Percentiles rank a stretch among this genome's conserved stretches.
These are phyloP conservation scores for Elongisporangium prolatum DNA, from an alignment of 352 stramenopile species.

Conservation along the genomic window DNA sequence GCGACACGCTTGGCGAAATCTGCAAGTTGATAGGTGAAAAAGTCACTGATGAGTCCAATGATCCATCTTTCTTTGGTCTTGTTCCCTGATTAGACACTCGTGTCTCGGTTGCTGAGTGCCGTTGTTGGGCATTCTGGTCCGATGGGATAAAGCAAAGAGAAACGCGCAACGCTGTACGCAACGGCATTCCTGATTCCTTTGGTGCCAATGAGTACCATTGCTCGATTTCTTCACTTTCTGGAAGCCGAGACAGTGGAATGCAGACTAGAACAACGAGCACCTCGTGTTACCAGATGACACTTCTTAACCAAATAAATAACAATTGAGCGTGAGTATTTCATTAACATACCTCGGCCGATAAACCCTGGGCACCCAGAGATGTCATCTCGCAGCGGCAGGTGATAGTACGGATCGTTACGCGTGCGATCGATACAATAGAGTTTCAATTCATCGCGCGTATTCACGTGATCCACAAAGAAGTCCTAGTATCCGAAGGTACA, in stretches of 20 bases:
- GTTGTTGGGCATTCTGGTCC: not conserved
- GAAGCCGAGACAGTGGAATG: conserved; percentile 58
- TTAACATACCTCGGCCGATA: conserved; percentile 65
- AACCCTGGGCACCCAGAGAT: conserved; percentile 44
- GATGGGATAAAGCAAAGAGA: conserved; percentile 61
- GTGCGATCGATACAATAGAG: conserved; percentile 67
- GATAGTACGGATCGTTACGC: conserved; percentile 38
- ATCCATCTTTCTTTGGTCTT: not conserved
- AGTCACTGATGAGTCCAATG: not conserved
- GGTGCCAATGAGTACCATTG: conserved; percentile 78
- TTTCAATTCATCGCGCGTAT: conserved; percentile 52
- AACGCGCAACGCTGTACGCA: conserved; percentile 64
- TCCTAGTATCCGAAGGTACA: too few relatives aligned
- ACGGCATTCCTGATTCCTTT: conserved; percentile 36
- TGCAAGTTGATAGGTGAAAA: not conserved
- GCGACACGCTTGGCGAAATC: conserved; percentile 8
- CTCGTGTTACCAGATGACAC: not conserved
- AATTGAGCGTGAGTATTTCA: not conserved
- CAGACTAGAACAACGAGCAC: conserved; percentile 26
- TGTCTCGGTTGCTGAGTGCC: not conserved
- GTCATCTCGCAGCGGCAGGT: conserved; percentile 40
- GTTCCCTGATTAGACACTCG: not conserved
- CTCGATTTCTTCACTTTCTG: conserved; percentile 75
- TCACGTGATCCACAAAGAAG: conserved; percentile 67
- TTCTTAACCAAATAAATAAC: not conserved